These are phyloP conservation scores for Suhomyces guaymorum DNA, from an alignment of 1,139 yeast species.

Conservation along the genomic window DNA sequence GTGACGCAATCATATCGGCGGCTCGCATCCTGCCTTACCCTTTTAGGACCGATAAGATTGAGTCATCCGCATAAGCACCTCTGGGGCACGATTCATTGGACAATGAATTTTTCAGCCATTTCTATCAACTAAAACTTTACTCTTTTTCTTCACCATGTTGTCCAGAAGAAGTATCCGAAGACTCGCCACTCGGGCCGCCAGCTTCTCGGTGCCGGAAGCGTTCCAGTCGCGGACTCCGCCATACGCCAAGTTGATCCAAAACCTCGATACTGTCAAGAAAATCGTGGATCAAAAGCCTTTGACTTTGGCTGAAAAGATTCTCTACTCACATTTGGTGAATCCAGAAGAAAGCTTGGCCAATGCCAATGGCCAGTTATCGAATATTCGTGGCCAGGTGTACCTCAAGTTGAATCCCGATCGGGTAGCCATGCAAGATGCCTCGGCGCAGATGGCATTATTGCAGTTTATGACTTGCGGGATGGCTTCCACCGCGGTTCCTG, in stretches of 20 bases:
- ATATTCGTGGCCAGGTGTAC: slow-evolving; percentile 81
- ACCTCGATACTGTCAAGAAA: slow-evolving; percentile 60
- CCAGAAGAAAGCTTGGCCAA: slow-evolving; percentile 74
- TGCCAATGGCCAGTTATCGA: slow-evolving; percentile 46
- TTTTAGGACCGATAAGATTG: slow-evolving; percentile 9
- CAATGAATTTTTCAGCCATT: slow-evolving; percentile 7
- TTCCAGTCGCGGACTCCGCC: slow-evolving; percentile 80
- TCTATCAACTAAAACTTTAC: not conserved
- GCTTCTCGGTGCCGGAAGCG: slow-evolving; percentile 53
- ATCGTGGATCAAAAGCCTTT: slow-evolving; percentile 72
- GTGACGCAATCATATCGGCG: slow-evolving; percentile 8
- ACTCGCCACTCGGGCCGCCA: slow-evolving; percentile 36
- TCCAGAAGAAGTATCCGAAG: slow-evolving; percentile 20
- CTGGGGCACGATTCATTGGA: slow-evolving; percentile 8
- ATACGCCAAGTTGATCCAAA: slow-evolving; percentile 68
- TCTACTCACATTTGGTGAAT: slow-evolving; percentile 84
- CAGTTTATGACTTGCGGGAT: slow-evolving; percentile 98
- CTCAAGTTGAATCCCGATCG: slow-evolving; percentile 94
- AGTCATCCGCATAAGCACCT: slow-evolving; percentile 11
- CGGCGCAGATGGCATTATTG: slow-evolving; percentile 95
- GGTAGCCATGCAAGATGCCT: slow-evolving; percentile 99
- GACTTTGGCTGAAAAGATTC: slow-evolving; percentile 89
- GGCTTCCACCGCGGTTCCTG: slow-evolving; percentile 84
- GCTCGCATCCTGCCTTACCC: slow-evolving; percentile 6
- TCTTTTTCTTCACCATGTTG: slow-evolving; percentile 7